Percentiles rank a stretch among this genome's conserved stretches.
Evolutionary conservation across 2,329 filamentous ascomycete genomes (phyloP).

Genomic region (Aspergillus viridinutans): DNA sequence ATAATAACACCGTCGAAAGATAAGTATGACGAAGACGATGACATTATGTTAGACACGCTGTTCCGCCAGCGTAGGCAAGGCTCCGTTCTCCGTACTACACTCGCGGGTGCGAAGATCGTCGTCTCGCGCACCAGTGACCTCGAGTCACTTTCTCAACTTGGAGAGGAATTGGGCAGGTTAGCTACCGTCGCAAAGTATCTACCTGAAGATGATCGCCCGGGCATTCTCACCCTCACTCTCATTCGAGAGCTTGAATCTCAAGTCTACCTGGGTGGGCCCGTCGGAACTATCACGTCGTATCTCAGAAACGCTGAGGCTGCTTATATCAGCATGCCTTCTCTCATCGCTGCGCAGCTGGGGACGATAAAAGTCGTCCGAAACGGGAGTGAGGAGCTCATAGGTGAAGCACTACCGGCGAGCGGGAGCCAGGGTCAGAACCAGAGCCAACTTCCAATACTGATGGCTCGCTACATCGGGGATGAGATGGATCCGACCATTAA

Average conservation of each 20-base stretch:
- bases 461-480: slow-evolving; percentile 86
- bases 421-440: slow-evolving; percentile 13
- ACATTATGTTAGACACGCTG: slow-evolving; percentile 91
- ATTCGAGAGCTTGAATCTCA: slow-evolving; percentile 61
- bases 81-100: slow-evolving; percentile 67
- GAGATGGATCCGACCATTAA: slow-evolving; percentile 91
- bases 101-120: slow-evolving; percentile 61
- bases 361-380: slow-evolving; percentile 62
- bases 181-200: slow-evolving; percentile 90
- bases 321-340: slow-evolving; percentile 78
- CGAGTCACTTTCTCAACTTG: slow-evolving; percentile 64
- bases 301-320: slow-evolving; percentile 64
- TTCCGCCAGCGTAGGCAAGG: slow-evolving; percentile 83
- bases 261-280: slow-evolving; percentile 61
- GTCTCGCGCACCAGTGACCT: slow-evolving; percentile 63
- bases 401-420: slow-evolving; percentile 49
- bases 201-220: slow-evolving; percentile 90
- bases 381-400: slow-evolving; percentile 65
- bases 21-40: slow-evolving; percentile 83
- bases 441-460: slow-evolving; percentile 59
- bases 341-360: slow-evolving; percentile 73
- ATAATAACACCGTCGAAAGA: slow-evolving; percentile 89
- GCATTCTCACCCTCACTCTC: slow-evolving; percentile 69
- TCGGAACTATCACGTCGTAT: slow-evolving; percentile 62
- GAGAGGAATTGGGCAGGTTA: slow-evolving; percentile 73